These are phyloP conservation scores for Oidiodendron maius DNA, from an alignment of 495 filamentous ascomycete species.

Conservation along the genomic window DNA sequence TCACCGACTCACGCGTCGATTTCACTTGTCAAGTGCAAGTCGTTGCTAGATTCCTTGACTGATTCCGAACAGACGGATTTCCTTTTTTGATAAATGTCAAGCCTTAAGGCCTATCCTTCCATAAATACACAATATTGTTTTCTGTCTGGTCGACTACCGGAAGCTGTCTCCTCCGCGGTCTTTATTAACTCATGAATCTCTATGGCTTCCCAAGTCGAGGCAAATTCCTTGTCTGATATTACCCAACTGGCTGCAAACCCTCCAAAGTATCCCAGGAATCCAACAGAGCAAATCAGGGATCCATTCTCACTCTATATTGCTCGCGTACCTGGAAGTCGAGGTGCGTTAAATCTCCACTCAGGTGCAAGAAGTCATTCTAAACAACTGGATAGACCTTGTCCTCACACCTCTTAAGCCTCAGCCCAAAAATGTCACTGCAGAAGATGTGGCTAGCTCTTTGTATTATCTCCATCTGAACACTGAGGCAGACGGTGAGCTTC, in stretches of 20 bases:
- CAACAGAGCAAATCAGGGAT: conserved; percentile 54
- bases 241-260: conserved; percentile 81
- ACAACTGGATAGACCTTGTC: conserved; percentile 66
- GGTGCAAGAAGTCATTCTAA: conserved; percentile 1
- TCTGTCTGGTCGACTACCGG: no score
- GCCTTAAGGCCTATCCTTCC: no score
- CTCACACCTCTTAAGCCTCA: conserved; percentile 87
- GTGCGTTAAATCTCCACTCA: conserved; percentile 38
- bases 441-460: conserved; percentile 80
- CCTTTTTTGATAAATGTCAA: no score
- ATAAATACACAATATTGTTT: no score
- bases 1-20: no score
- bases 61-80: no score
- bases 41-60: no score
- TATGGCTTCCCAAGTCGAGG: conserved; percentile 50
- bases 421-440: conserved; percentile 76
- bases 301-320: conserved; percentile 85
- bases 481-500: conserved; percentile 48
- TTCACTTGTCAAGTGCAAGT: no score
- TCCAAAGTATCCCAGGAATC: conserved; percentile 72
- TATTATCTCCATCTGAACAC: conserved; percentile 84
- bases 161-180: not conserved
- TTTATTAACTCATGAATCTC: not conserved
- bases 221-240: conserved; percentile 73
- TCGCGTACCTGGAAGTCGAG: conserved; percentile 82